Evolutionary conservation across 2,329 filamentous ascomycete species (phyloP), one percentile per base, ranked within the genome.

Genomic region (Cladorrhinum sp.): DNA sequence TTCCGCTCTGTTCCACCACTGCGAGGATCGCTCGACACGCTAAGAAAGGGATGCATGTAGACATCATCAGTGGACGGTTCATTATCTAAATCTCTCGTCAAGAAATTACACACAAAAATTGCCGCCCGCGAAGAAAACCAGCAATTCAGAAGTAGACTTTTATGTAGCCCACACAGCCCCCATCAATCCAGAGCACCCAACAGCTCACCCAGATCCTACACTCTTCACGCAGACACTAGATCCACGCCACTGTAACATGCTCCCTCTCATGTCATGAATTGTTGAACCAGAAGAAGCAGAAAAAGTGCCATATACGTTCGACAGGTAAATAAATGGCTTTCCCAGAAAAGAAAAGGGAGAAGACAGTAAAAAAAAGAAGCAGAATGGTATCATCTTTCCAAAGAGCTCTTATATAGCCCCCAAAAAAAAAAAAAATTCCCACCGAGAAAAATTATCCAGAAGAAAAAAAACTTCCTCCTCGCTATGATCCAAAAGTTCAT

Each of bases 351-450:
- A 51, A 28, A 51, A 51, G 14, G 21, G 24, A 16, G 18, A 51
- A 51, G 49, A 7, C 4, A 8, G 21, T 24, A 51, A 33, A 20
- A 53, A 14, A 56, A 57, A 55, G 55, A 64, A 61, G 58, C 61
- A 65, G 61, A 67, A 64, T 67, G 65, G 65, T 67, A 67, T 67
- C 64, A 59, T 64, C 60, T 49, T 46, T 36, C 30, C 24, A 28
- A 55, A 55, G 26, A 55, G 9, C 33, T 55, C 30, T 24, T 36
- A 14, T 36, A 36, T 46, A 24, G 12, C 18, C 53, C 7, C 7
- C 20, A 39, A 42, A 14, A 55, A 55, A 26, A 2, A 23, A 23
- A 6, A 23, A 55, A 1, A 36, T 36, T 16, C 8, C 33, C 8
- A 36, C 33, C 33, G 12, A 42, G 23, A 36, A 16, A 28, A 16